phyloP scores from a whole-genome alignment of 257 asterid genomes.

The Paraleonurus japonicus region DNA sequence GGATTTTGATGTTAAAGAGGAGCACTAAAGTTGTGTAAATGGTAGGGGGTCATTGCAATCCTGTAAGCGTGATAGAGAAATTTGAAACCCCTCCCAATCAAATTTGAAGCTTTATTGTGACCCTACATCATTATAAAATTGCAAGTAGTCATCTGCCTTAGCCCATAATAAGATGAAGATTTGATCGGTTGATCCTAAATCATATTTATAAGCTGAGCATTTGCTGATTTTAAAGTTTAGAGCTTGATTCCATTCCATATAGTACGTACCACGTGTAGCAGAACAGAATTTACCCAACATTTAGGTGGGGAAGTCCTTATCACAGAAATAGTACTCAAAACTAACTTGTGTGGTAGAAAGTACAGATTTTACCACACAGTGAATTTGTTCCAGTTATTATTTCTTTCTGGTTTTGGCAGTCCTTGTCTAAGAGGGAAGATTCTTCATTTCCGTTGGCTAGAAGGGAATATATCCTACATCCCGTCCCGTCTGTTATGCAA shows the following conservation, averaged over 20 bases:
- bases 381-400: neutral
- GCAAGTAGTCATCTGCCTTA: constrained; percentile 23
- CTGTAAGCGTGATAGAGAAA: neutral
- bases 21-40: constrained; percentile 29
- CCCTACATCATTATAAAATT: constrained; percentile 29
- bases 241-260: constrained; percentile 10
- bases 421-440: constrained; percentile 27
- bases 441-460: constrained; percentile 8
- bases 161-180: constrained; percentile 6
- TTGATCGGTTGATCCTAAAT: neutral
- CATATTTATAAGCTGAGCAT: neutral
- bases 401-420: constrained; percentile 29
- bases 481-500: neutral
- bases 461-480: neutral
- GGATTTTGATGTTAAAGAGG: constrained; percentile 35
- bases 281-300: constrained; percentile 15
- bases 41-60: constrained; percentile 33
- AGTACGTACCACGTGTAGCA: constrained; percentile 13
- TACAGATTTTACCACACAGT: neutral
- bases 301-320: neutral
- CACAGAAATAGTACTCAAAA: neutral
- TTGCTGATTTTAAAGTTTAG: constrained; percentile 13
- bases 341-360: neutral
- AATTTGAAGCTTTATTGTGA: constrained; percentile 34
- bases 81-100: constrained; percentile 23